Base-by-base conservation (phyloP, 306 rosid genomes). In the Quillaja saponaria region DNA sequence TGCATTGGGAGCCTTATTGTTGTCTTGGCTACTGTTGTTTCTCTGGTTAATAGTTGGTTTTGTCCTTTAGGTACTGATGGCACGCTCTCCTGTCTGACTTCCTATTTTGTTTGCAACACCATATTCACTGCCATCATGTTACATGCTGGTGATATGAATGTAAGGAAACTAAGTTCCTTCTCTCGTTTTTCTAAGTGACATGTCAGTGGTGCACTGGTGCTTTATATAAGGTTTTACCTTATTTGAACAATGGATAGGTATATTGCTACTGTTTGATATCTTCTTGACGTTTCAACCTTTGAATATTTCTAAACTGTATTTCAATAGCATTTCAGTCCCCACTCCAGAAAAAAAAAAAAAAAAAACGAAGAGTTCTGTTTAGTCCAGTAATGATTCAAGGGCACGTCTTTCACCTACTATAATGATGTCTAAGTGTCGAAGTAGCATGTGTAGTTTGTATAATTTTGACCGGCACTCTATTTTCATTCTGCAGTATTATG, bases 21-120 rank as follows among this genome's bases (percentile, higher is more conserved):
- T 8, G 44, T 45, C 55, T 63, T 42, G 55, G 37, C 47, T 25
- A 12, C 35, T 54, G 10, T 31, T 52, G 14, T 40, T 17, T 66
- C 42, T 61, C 25, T 68, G 13, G 64, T 58, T 71, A 38, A 66
- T 67, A 34, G 35, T 42, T 69, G 63, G 45, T 60, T 76, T 40
- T 46, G 55, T 61, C 61, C 39, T 68, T 75, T 73, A 94, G 99
- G 97, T 34, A 85, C 95, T 41, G 96, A 80, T 80, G 97, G 97
- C 59, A 87, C 87, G 46, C 68, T 87, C 12, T 71, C 96, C 40
- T 94, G 97, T 68, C 51, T 76, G 66, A 85, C 99, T 56, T 76
- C 99, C 14, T 94, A 85, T 71, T 71, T 77, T 70, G 86, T 87
- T 61, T 94, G 99, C 67, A 87, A 83, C 65, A 60, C 79, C 55